These are phyloP conservation scores for Plasmodium falciparum DNA, from an alignment of 169 alveolate genomes.

Conservation along the genomic window DNA sequence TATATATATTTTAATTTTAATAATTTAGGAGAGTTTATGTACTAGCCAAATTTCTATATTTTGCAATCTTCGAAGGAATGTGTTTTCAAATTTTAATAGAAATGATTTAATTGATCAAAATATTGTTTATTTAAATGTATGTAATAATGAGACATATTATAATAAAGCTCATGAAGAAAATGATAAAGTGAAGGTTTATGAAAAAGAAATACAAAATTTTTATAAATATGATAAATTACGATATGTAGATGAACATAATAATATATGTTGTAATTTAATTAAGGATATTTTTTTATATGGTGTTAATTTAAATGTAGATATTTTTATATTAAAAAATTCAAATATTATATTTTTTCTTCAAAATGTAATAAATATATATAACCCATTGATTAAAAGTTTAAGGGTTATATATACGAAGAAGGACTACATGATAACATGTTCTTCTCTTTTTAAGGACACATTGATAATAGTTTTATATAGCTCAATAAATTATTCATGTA, in stretches of 20 bases:
- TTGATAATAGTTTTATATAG: conserved; percentile 39
- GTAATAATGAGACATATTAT: neutral
- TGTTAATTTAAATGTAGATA: conserved; percentile 51
- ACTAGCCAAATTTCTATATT: conserved; percentile 24
- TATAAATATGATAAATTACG: neutral
- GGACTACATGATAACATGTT: conserved; percentile 45
- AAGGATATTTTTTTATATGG: conserved; percentile 38
- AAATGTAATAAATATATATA: conserved; percentile 53
- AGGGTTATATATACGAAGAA: conserved; percentile 19
- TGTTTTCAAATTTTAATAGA: conserved; percentile 19
- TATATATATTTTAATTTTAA: neutral
- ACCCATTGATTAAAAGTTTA: conserved; percentile 53
- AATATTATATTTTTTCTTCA: conserved; percentile 57
- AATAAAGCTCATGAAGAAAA: neutral
- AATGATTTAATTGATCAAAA: conserved; percentile 32
- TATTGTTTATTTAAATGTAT: neutral
- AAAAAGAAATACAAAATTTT: neutral
- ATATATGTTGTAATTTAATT: conserved; percentile 33
- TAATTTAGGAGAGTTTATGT: neutral
- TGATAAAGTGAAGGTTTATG: neutral
- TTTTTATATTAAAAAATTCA: conserved; percentile 33
- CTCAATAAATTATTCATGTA: conserved; percentile 40
- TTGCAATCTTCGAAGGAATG: conserved; percentile 51
- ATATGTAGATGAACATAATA: conserved; percentile 2
- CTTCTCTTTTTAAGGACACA: conserved; percentile 11